Evolutionary conservation across 805 yeast genomes (phyloP).

Genomic region (Metschnikowia bowlesiae): DNA sequence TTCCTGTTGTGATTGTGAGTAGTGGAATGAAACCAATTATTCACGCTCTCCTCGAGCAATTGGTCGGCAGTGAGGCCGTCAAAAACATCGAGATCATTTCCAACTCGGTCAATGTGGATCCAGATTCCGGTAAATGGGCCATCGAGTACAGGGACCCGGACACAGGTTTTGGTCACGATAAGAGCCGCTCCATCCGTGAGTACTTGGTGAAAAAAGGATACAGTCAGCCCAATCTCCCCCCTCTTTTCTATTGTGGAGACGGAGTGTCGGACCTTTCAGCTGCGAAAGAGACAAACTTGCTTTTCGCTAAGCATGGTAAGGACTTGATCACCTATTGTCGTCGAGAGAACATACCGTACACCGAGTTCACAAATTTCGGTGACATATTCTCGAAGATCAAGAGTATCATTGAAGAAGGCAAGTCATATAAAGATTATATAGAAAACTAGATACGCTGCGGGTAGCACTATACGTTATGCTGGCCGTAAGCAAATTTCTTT

Average conservation of each 20-base stretch:
- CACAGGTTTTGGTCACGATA: conserved; percentile 91
- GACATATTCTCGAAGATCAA: conserved; percentile 67
- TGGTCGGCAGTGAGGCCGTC: conserved; percentile 75
- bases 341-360: conserved; percentile 75
- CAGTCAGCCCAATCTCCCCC: conserved; percentile 41
- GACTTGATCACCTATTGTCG: conserved; percentile 84
- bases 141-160: conserved; percentile 78
- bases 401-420: conserved; percentile 40
- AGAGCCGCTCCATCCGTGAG: conserved; percentile 70
- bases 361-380: conserved; percentile 70
- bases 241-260: conserved; percentile 91
- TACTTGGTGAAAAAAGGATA: conserved; percentile 32
- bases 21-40: conserved; percentile 95
- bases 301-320: conserved; percentile 90
- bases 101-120: conserved; percentile 59
- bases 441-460: conserved; percentile 10
- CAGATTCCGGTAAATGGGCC: conserved; percentile 65
- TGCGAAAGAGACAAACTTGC: conserved; percentile 87
- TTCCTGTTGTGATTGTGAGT: conserved; percentile 85
- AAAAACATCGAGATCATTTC: conserved; percentile 74
- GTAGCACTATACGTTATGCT: not conserved
- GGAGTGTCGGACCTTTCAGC: conserved; percentile 96
- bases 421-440: conserved; percentile 14
- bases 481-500: not conserved
- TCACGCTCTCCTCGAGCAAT: conserved; percentile 62